phyloP scores from a whole-genome alignment of 2,329 filamentous ascomycete genomes.

The Paraphoma chrysanthemicola region DNA sequence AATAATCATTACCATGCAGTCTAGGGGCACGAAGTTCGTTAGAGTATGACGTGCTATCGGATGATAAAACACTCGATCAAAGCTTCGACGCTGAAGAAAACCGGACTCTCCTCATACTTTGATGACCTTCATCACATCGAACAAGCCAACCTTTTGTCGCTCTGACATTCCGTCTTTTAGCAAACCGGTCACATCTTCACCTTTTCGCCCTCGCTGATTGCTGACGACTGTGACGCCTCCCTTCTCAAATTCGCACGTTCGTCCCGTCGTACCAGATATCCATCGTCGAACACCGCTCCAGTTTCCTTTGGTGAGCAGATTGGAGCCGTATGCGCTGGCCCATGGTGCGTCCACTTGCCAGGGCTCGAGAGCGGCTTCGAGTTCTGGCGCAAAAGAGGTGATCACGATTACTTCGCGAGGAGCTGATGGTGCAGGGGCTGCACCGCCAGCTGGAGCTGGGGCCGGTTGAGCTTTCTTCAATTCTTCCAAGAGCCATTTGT shows the following conservation, averaged over 20 bases:
- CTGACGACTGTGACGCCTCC: constrained; percentile 47
- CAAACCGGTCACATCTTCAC: constrained; percentile 32
- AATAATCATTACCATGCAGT: no score
- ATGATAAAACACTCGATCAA: no score
- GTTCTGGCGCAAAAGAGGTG: constrained; percentile 65
- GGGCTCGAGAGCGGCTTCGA: constrained; percentile 58
- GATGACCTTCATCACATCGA: constrained; percentile 36
- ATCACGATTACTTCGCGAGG: constrained; percentile 54
- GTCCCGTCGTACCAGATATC: constrained; percentile 57
- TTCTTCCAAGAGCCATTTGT: constrained; percentile 58
- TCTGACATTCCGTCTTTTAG: constrained; percentile 33
- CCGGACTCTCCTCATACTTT: constrained; percentile 11
- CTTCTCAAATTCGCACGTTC: constrained; percentile 50
- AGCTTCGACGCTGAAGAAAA: not conserved
- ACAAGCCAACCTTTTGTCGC: constrained; percentile 32
- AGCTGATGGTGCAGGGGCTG: constrained; percentile 6
- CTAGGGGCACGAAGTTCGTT: no score
- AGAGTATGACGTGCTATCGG: no score
- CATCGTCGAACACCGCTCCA: constrained; percentile 52
- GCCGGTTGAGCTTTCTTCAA: constrained; percentile 30
- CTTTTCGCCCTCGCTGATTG: constrained; percentile 55
- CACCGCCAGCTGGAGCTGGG: constrained; percentile 10
- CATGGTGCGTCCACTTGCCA: constrained; percentile 57
- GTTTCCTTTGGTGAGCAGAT: constrained; percentile 54
- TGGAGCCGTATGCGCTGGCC: constrained; percentile 61